These are phyloP conservation scores for Rhizopogon vinicolor DNA, from an alignment of 768 basidiomycete species.

Conservation along the genomic window DNA sequence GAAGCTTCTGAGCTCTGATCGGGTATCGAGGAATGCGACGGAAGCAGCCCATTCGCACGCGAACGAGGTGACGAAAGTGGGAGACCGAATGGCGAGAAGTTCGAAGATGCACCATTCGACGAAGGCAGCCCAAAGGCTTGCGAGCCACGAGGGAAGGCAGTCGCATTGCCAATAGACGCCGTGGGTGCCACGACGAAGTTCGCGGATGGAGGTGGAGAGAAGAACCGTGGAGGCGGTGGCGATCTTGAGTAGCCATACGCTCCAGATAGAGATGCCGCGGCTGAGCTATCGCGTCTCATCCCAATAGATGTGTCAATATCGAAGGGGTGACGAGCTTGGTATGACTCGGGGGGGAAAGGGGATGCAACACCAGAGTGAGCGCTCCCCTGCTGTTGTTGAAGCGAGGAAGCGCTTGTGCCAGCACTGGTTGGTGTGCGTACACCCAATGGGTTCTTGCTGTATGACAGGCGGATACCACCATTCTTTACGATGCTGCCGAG, in stretches of 20 bases:
- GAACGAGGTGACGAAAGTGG: conserved; percentile 27
- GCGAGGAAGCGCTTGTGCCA: conserved; percentile 15
- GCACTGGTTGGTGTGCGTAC: conserved; percentile 76
- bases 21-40: conserved; percentile 32
- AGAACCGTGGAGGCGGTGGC: conserved; percentile 29
- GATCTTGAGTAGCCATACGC: conserved; percentile 28
- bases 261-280: conserved; percentile 17
- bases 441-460: conserved; percentile 98
- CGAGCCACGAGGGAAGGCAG: conserved; percentile 24
- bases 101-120: conserved; percentile 14
- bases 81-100: conserved; percentile 28
- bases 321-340: conserved; percentile 26
- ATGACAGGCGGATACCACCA: conserved; percentile 92
- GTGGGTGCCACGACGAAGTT: conserved; percentile 23
- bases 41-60: conserved; percentile 20
- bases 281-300: conserved; percentile 20
- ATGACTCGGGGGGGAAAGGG: conserved; percentile 23
- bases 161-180: conserved; percentile 19
- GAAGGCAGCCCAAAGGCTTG: conserved; percentile 26
- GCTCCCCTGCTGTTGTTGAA: conserved; percentile 21
- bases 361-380: conserved; percentile 18
- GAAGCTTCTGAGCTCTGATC: conserved; percentile 28
- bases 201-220: conserved; percentile 26
- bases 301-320: conserved; percentile 19
- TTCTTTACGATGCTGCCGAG: conserved; percentile 90